These are phyloP conservation scores for Kodamaea alishanica DNA, from an alignment of 1,139 yeast species.

Conservation along the genomic window DNA sequence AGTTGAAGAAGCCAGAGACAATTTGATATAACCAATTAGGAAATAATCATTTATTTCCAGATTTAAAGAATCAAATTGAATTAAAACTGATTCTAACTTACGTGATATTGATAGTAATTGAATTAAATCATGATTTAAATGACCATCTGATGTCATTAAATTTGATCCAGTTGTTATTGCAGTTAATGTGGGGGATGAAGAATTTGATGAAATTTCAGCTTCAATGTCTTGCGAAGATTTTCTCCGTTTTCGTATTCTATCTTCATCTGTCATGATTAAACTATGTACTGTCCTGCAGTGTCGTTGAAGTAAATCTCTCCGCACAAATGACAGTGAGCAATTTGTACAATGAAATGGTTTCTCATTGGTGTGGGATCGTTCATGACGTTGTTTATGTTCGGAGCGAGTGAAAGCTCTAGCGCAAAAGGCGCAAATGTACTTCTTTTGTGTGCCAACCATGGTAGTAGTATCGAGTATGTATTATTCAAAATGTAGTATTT, in stretches of 20 bases:
- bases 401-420: conserved; percentile 77
- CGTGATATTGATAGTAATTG: conserved; percentile 36
- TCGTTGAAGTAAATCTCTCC: conserved; percentile 71
- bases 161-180: conserved; percentile 3
- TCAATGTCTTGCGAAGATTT: background rate
- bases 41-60: conserved; percentile 26
- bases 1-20: conserved; percentile 16
- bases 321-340: conserved; percentile 70
- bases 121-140: conserved; percentile 24
- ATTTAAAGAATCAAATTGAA: conserved; percentile 16
- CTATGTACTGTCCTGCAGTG: conserved; percentile 77
- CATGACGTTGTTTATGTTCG: conserved; percentile 81
- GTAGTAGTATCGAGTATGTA: too few species aligned
- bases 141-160: conserved; percentile 3
- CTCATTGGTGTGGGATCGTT: conserved; percentile 78
- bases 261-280: conserved; percentile 12
- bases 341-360: conserved; percentile 74
- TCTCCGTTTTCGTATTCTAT: conserved; percentile 1
- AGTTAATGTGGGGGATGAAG: conserved; percentile 4
- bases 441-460: conserved; percentile 47
- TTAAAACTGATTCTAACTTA: conserved; percentile 24
- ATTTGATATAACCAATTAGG: conserved; percentile 30
- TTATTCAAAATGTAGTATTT: too few species aligned
- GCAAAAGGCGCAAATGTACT: conserved; percentile 76
- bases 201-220: conserved; percentile 3